Evolutionary conservation across 495 filamentous ascomycete genomes (phyloP).

Genomic region (Letharia lupina): DNA sequence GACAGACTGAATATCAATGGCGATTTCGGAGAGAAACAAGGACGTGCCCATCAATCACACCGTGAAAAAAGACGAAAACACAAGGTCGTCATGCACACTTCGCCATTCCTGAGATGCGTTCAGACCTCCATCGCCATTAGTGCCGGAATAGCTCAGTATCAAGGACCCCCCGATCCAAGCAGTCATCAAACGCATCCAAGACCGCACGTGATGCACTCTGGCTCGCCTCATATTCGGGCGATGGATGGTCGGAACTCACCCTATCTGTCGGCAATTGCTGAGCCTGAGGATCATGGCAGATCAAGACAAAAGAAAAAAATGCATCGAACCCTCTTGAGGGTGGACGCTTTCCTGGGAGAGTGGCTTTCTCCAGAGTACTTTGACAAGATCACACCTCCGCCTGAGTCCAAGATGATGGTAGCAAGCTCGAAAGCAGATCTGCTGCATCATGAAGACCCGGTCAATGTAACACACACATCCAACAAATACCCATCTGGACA

Average conservation of each 20-base stretch:
- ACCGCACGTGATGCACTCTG: constrained; percentile 21
- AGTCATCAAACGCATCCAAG: constrained; percentile 8
- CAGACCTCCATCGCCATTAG: constrained; percentile 88
- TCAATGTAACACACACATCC: constrained; percentile 28
- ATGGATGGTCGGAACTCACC: constrained; percentile 19
- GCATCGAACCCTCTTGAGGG: constrained; percentile 53
- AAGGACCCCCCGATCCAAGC: constrained; percentile 15
- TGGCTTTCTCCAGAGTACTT: constrained; percentile 93
- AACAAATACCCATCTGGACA: constrained; percentile 26
- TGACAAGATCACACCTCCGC: constrained; percentile 82
- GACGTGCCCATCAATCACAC: constrained; percentile 7
- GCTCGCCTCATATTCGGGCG: constrained; percentile 18
- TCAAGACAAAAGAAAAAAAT: constrained; percentile 16
- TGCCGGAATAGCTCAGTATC: constrained; percentile 71
- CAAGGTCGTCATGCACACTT: constrained; percentile 79
- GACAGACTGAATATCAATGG: not conserved
- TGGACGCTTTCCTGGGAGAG: constrained; percentile 91
- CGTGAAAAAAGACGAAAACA: constrained; percentile 44
- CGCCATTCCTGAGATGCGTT: constrained; percentile 84
- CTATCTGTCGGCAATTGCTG: constrained; percentile 23
- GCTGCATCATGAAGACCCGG: constrained; percentile 54
- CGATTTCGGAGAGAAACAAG: constrained; percentile 1
- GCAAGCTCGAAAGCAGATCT: constrained; percentile 79
- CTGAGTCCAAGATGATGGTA: constrained; percentile 76
- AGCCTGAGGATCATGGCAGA: constrained; percentile 14